Evolutionary conservation across 2,329 filamentous ascomycete species (phyloP), one percentile per base, ranked within the genome.

Genomic region (Nemania sp.): DNA sequence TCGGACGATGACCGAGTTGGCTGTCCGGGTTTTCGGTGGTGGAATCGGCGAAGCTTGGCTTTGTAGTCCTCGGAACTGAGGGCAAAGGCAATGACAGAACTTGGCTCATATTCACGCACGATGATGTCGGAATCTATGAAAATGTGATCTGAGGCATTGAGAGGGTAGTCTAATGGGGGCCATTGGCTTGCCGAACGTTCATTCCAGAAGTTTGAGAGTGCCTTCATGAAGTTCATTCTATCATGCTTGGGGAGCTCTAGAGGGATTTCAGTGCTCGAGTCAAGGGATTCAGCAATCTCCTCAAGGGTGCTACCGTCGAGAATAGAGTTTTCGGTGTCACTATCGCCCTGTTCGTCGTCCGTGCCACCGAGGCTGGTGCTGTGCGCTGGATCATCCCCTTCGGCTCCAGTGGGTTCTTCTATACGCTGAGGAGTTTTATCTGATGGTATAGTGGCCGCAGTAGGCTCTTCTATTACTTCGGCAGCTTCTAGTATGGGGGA

Each of bases 91-190:
- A 99, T 96, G 47, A 99, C 87, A 1, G 96, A 98, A 76, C 94
- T 98, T 2, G 96, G 96, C 80, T 99, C 96, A 78, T 99, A 96
- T 80, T 99, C 96, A 45, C 96, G 90, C 43, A 99, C 94, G 73
- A 99, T 97, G 70, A 99, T 94, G 78, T 99, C 93, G 8, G 94
- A 97, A 80, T 99, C 94, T 62, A 94, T 92, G 81, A 98, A 98
- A 55, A 99, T 94, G 79, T 99, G 96, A 78, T 99, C 96, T 18
- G 91, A 93, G 53, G 91, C 85, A 72, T 89, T 92, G 70, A 98
- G 87, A 2, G 97, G 97, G 75, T 99, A 99, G 62, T 99, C 96
- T 22, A 99, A 86, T 24, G 92, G 89, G 5, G 92, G 88, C 96
- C 96, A 99, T 43, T 95, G 94, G 79, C 94, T 98, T 26, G 97